A percentile compares a stretch with the other conserved stretches of the same genome.
These are phyloP conservation scores for Heterobasidion irregulare DNA, from an alignment of 1,284 basidiomycete species.

Conservation along the genomic window DNA sequence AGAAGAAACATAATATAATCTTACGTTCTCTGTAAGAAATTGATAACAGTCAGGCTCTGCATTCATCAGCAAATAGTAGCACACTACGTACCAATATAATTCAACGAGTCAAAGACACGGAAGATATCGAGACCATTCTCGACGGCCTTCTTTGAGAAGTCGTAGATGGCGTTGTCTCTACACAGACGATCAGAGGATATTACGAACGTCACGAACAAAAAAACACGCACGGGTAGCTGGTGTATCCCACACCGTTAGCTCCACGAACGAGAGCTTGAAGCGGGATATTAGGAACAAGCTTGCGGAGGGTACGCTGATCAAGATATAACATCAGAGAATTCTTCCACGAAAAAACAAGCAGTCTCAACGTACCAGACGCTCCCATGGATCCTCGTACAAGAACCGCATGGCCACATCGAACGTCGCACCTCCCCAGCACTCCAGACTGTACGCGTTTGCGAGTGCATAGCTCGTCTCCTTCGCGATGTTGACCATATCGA, in stretches of 20 bases:
- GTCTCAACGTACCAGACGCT: conserved; percentile 64
- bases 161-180: conserved; percentile 98
- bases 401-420: conserved; percentile 99
- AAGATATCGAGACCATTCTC: conserved; percentile 99
- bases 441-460: conserved; percentile 92
- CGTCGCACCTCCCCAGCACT: conserved; percentile 99
- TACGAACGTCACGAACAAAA: background rate
- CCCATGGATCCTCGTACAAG: conserved; percentile 99
- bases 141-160: conserved; percentile 97
- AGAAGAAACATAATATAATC: background rate
- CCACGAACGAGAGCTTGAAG: conserved; percentile 98
- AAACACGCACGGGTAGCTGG: conserved; percentile 85
- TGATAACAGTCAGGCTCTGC: background rate
- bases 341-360: background rate
- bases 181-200: conserved; percentile 8
- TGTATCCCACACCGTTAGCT: conserved; percentile 99
- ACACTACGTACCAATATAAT: conserved; percentile 77
- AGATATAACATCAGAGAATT: background rate
- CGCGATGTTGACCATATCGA: conserved; percentile 98
- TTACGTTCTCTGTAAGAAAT: conserved; percentile 50
- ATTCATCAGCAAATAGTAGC: background rate
- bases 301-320: conserved; percentile 78
- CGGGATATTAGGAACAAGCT: conserved; percentile 97
- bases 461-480: conserved; percentile 96
- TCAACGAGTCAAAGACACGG: conserved; percentile 98